These are phyloP conservation scores for Cystofilobasidium ferigula DNA, from an alignment of 768 basidiomycete genomes.

Conservation along the genomic window DNA sequence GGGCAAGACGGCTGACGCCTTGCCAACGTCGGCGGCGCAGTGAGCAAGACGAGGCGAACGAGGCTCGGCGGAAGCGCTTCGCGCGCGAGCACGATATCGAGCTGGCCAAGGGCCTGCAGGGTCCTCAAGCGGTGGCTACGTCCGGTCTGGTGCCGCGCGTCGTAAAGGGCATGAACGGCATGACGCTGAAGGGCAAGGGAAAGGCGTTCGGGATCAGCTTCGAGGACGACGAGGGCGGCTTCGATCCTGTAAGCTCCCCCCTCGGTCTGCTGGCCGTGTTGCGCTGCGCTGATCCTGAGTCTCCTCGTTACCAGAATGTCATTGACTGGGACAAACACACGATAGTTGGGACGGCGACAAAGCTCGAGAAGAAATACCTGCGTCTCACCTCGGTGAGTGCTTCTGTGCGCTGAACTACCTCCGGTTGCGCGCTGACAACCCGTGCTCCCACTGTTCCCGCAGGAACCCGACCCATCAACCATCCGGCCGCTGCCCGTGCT, in stretches of 20 bases:
- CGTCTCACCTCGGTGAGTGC: constrained; percentile 70
- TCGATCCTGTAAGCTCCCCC: constrained; percentile 35
- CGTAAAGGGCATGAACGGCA: constrained; percentile 29
- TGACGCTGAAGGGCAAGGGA: constrained; percentile 29
- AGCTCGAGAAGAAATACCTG: constrained; percentile 90
- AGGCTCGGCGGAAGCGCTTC: constrained; percentile 68
- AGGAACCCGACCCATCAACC: constrained; percentile 91
- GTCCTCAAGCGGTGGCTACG: constrained; percentile 26
- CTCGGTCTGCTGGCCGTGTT: not conserved
- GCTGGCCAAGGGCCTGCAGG: constrained; percentile 42
- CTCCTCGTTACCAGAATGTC: constrained; percentile 56
- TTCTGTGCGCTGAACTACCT: not conserved
- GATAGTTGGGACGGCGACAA: constrained; percentile 80
- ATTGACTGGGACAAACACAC: constrained; percentile 93
- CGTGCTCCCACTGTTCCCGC: not conserved
- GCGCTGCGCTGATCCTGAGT: constrained; percentile 5
- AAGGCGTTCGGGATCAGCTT: constrained; percentile 28
- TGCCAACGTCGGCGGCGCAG: no score
- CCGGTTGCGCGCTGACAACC: not conserved
- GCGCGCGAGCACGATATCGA: constrained; percentile 81
- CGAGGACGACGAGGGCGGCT: constrained; percentile 34
- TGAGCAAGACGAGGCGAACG: constrained; percentile 39
- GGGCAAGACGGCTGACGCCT: no score
- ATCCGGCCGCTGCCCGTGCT: constrained; percentile 81
- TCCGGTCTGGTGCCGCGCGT: constrained; percentile 28